phyloP scores from a whole-genome alignment of 2,329 filamentous ascomycete genomes.

The Fusarium continuum region DNA sequence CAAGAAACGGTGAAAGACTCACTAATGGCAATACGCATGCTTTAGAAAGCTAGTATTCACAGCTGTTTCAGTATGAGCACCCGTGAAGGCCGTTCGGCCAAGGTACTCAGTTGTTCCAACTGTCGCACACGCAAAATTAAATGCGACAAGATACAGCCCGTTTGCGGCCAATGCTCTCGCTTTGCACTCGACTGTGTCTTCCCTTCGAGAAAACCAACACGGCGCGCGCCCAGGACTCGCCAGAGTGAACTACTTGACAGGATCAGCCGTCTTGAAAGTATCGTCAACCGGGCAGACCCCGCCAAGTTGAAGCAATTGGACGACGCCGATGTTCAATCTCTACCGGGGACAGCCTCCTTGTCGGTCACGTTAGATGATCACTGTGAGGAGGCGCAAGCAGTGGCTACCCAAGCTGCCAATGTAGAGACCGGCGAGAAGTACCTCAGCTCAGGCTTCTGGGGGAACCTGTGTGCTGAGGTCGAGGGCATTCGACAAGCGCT shows the following conservation, averaged over 20 bases:
- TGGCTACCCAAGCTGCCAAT: constrained; percentile 35
- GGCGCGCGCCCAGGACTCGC: constrained; percentile 52
- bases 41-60: background rate
- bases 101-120: constrained; percentile 63
- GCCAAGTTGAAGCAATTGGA: constrained; percentile 42
- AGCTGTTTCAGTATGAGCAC: constrained; percentile 31
- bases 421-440: constrained; percentile 45
- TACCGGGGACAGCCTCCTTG: background rate
- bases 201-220: constrained; percentile 55
- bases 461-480: constrained; percentile 55
- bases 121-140: constrained; percentile 72
- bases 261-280: constrained; percentile 55
- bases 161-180: constrained; percentile 62
- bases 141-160: constrained; percentile 64
- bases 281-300: constrained; percentile 56
- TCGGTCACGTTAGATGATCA: constrained; percentile 23
- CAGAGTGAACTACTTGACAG: constrained; percentile 57
- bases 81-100: constrained; percentile 33
- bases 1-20: background rate
- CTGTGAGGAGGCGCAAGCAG: constrained; percentile 23
- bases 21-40: background rate
- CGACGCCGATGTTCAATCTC: constrained; percentile 12
- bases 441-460: constrained; percentile 56
- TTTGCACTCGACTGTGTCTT: constrained; percentile 58
- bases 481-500: constrained; percentile 56